Base-by-base conservation (phyloP, 495 filamentous ascomycete genomes). In the Aspergillus bertholletiae region DNA sequence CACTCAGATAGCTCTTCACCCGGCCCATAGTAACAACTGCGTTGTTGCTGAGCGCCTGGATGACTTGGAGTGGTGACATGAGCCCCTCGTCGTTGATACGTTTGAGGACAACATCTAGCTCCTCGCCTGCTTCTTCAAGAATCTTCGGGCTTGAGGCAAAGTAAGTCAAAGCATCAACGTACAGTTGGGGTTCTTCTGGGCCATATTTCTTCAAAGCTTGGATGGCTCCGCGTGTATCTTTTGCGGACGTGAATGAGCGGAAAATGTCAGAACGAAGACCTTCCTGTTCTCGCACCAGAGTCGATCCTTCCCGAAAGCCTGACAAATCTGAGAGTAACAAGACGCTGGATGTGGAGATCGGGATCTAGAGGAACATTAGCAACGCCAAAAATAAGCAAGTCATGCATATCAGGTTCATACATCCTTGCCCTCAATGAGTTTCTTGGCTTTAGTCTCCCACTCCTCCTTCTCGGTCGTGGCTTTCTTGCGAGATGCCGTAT, bases 31-130 rank as follows among this genome's bases (percentile, higher is more conserved):
- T 97, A 1, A 94, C 92, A 7, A 97, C 92, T 23, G 81, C 85
- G 62, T 90, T 92, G 23, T 81, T 84, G 54, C 86, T 88, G 11
- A 98, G 75, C 2, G 95, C 91, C 67, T 98, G 94, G 15, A 98
- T 94, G 13, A 98, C 94, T 68, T 98, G 93, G 22, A 98, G 77
- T 1, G 94, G 94, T 13, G 95, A 93, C 88, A 98, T 95, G 12
- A 98, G 80, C 13, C 90, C 88, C 56, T 94, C 89, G 51, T 87
- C 82, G 51, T 96, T 88, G 61, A 98, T 98, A 56, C 89, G 88
- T 41, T 84, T 83, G 34, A 98, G 78, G 2, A 98, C 88, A 20
- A 75, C 74, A 46, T 90, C 81, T 7, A 98, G 77, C 50, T 91
- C 88, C 18, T 84, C 82, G 1, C 94, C 93, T 4, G 89, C 93